These are phyloP conservation scores for Hypericum androsaemum DNA, from an alignment of 345 rosid species.

Conservation along the genomic window DNA sequence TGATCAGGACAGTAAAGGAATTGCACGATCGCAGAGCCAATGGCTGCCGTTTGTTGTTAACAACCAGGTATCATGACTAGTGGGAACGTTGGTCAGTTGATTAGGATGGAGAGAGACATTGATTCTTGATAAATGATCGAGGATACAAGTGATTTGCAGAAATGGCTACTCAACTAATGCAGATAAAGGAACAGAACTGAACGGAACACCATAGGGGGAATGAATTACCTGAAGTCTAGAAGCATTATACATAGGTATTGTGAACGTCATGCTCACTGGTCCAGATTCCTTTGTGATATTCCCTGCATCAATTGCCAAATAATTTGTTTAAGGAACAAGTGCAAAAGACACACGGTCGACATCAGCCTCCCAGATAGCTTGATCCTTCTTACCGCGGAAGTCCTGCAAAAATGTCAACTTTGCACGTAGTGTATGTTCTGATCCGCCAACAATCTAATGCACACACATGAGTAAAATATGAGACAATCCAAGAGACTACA, in stretches of 20 bases:
- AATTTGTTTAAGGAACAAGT: not conserved
- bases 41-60: too few relatives aligned
- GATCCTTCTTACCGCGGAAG: constrained; percentile 46
- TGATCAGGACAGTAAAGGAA: too few relatives aligned
- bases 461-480: constrained; percentile 6
- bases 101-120: not conserved
- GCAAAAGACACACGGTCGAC: too few relatives aligned
- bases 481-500: constrained; percentile 4
- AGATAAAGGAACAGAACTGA: constrained; percentile 2
- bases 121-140: not conserved
- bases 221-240: constrained; percentile 79
- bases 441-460: constrained; percentile 81
- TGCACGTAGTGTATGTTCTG: constrained; percentile 80
- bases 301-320: constrained; percentile 31
- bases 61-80: too few relatives aligned
- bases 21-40: too few relatives aligned
- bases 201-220: constrained; percentile 6
- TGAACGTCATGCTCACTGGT: constrained; percentile 94
- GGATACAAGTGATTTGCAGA: too few relatives aligned
- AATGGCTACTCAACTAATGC: too few relatives aligned
- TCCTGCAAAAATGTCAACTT: constrained; percentile 95
- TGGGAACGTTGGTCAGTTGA: too few relatives aligned
- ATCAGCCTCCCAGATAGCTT: not conserved
- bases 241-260: constrained; percentile 91
- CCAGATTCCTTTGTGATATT: constrained; percentile 94